A percentile compares a stretch with the other conserved stretches of the same genome.
Conservation (phyloP, 2,329 filamentous ascomycete species). For the Exutisphaerella laricina region DNA sequence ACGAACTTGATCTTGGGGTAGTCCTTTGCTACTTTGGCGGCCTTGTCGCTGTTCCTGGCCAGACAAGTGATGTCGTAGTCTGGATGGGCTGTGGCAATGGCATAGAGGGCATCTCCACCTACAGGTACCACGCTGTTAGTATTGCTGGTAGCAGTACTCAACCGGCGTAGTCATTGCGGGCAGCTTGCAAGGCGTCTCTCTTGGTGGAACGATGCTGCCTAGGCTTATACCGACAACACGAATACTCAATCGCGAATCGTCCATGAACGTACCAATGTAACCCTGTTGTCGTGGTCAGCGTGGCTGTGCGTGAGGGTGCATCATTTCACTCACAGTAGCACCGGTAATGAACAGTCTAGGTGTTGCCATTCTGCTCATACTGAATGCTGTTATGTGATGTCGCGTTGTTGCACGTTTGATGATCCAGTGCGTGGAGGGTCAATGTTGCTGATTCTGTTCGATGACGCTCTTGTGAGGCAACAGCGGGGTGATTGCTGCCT, state of each 20-base stretch:
- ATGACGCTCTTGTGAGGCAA: background rate
- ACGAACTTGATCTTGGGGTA: conserved; percentile 49
- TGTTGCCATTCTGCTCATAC: background rate
- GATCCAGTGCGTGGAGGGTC: too few relatives aligned
- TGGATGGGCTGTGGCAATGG: conserved; percentile 42
- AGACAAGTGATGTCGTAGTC: conserved; percentile 47
- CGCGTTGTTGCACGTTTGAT: too few relatives aligned
- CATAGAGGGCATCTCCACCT: conserved; percentile 42
- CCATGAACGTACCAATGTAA: too few relatives aligned
- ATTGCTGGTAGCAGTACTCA: background rate
- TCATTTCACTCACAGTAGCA: background rate
- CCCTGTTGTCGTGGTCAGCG: background rate
- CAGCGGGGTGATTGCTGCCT: background rate
- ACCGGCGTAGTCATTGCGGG: too few relatives aligned
- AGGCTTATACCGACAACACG: too few relatives aligned
- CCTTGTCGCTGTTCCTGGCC: conserved; percentile 47
- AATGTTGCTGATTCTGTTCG: too few relatives aligned
- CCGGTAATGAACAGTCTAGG: conserved; percentile 3
- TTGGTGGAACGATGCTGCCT: too few relatives aligned
- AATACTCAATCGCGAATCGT: too few relatives aligned
- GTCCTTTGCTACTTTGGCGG: conserved; percentile 40
- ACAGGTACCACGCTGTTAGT: conserved; percentile 32
- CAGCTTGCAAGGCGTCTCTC: too few relatives aligned
- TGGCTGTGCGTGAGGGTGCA: too few relatives aligned
- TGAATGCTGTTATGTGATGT: too few relatives aligned